phyloP scores from a whole-genome alignment of 139 green algal genomes.

The Pleodorina starrii region DNA sequence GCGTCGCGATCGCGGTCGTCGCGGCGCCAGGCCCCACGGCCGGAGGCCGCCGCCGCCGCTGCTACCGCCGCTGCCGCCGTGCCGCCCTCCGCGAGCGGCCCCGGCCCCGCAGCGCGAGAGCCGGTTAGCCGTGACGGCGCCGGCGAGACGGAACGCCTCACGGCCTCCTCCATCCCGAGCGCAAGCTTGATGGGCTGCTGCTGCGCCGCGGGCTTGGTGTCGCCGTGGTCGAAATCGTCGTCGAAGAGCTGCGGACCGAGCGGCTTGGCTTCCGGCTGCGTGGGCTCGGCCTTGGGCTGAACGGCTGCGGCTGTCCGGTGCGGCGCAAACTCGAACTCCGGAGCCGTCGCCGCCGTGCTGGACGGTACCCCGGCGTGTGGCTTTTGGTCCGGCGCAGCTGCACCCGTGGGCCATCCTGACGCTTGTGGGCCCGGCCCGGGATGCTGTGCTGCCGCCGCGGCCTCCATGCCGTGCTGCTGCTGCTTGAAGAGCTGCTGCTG shows the following conservation, averaged over 20 bases:
- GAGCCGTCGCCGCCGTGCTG: not conserved
- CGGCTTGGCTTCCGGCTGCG: not conserved
- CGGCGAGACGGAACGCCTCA: conserved; percentile 1
- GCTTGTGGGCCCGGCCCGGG: not conserved
- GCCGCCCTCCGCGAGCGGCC: not conserved
- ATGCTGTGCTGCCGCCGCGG: not conserved
- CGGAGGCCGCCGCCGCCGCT: not conserved
- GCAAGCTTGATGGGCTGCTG: conserved; percentile 29
- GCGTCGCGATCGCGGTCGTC: not conserved
- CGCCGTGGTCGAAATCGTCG: conserved; percentile 22
- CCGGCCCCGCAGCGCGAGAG: not conserved
- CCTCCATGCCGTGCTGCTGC: not conserved
- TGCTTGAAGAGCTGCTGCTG: not conserved
- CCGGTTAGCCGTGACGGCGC: conserved; percentile 26
- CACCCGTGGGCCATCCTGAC: no score
- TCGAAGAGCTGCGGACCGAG: conserved; percentile 24
- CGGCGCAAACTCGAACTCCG: not conserved
- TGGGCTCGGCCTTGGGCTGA: not conserved
- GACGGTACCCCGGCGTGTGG: no score
- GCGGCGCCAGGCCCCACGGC: not conserved
- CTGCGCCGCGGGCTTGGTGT: not conserved
- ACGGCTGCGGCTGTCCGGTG: not conserved
- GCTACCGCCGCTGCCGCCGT: not conserved
- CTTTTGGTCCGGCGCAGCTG: not conserved
- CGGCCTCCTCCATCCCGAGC: conserved; percentile 30